Percentiles rank a stretch among this genome's conserved stretches.
phyloP scores from a whole-genome alignment of 129 eudicot species.

The Heracleum sosnowskyi region DNA sequence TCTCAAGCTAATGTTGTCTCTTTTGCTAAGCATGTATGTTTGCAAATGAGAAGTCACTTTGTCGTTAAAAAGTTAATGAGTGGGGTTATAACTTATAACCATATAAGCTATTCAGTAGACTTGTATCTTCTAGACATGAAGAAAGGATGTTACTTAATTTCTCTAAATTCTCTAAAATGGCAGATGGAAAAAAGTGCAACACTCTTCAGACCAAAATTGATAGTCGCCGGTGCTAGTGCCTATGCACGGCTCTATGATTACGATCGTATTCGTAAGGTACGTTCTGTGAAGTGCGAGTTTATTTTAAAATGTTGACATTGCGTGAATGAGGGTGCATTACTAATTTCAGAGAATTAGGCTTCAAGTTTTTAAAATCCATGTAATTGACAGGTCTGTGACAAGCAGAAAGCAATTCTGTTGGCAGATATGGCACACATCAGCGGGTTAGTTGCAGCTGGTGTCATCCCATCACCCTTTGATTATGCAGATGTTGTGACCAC shows the following conservation, averaged over 20 bases:
- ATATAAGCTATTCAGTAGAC: not conserved
- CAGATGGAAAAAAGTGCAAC: constrained; percentile 98
- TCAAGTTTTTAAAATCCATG: not conserved
- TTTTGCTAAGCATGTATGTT: not conserved
- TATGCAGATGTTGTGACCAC: constrained; percentile 96
- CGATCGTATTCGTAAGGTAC: constrained; percentile 77
- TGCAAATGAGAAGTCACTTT: not conserved
- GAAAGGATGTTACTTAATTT: constrained; percentile 14
- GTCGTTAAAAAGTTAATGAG: not conserved
- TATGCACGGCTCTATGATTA: constrained; percentile 94
- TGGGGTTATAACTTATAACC: not conserved
- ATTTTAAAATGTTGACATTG: not conserved
- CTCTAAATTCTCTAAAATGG: constrained; percentile 3
- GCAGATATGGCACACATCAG: constrained; percentile 98
- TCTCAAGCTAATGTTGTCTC: not conserved
- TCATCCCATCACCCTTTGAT: constrained; percentile 86
- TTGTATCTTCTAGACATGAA: not conserved
- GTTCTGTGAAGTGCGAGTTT: not conserved
- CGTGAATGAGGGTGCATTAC: not conserved
- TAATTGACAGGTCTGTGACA: constrained; percentile 71
- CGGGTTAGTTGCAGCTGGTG: constrained; percentile 95
- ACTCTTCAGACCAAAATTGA: constrained; percentile 93
- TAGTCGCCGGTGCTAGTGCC: constrained; percentile 99
- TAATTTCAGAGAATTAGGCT: not conserved
- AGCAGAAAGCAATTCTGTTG: constrained; percentile 73